Conservation (phyloP, 495 filamentous ascomycete species). For the Haplographium delicatum region DNA sequence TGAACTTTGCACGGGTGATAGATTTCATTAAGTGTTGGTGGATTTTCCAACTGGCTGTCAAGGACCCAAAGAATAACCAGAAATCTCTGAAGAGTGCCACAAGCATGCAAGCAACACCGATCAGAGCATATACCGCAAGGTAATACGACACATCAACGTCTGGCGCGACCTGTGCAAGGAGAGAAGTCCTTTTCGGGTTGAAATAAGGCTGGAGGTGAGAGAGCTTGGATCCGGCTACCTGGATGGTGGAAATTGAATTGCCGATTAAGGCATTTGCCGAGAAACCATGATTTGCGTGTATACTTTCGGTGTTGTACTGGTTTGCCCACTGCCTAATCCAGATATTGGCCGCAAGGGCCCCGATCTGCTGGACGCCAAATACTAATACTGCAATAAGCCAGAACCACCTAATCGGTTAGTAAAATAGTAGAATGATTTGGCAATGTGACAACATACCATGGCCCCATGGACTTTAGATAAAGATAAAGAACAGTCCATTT, state of each 20-base stretch:
- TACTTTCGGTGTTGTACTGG: constrained; percentile 38
- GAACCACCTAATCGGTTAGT: constrained; percentile 52
- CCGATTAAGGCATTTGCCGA: constrained; percentile 15
- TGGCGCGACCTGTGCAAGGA: constrained; percentile 24
- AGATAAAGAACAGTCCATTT: constrained; percentile 78
- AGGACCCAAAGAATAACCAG: constrained; percentile 86
- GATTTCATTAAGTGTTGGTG: constrained; percentile 74
- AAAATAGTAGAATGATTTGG: neutral
- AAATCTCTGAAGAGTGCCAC: constrained; percentile 76
- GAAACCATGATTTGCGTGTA: constrained; percentile 6
- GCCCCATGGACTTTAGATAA: constrained; percentile 85
- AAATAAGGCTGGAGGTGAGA: constrained; percentile 24
- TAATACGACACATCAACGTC: constrained; percentile 81
- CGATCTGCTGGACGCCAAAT: constrained; percentile 77
- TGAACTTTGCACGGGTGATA: constrained; percentile 84
- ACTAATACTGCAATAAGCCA: constrained; percentile 70
- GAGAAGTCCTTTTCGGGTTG: constrained; percentile 21
- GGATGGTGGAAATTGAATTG: constrained; percentile 20
- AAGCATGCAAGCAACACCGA: constrained; percentile 67
- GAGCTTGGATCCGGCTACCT: constrained; percentile 12
- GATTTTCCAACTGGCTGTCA: constrained; percentile 81
- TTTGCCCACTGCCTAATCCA: constrained; percentile 91
- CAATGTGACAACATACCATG: constrained; percentile 45
- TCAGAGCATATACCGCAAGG: constrained; percentile 71
- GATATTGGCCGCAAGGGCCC: constrained; percentile 76